Conservation (phyloP, 345 rosid genomes). For the Litchi chinensis region DNA sequence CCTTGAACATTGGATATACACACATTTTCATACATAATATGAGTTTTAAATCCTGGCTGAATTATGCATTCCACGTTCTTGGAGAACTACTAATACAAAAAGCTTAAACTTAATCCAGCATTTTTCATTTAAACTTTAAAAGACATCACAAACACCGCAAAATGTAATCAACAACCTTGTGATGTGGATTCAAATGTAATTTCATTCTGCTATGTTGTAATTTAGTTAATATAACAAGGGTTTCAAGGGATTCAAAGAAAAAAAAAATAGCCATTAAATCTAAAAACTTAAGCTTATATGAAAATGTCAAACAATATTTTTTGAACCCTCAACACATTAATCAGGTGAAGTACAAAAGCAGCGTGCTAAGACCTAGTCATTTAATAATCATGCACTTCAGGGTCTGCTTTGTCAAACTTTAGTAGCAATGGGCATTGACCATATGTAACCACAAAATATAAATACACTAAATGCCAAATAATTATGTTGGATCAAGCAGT, state of each 20-base stretch:
- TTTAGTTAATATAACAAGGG: background rate
- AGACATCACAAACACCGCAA: background rate
- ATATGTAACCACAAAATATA: background rate
- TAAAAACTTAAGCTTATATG: background rate
- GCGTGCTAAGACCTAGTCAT: background rate
- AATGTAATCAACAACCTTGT: background rate
- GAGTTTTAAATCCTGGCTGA: background rate
- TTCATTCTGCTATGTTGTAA: background rate
- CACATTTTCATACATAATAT: background rate
- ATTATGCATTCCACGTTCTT: conserved; percentile 1
- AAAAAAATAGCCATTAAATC: background rate
- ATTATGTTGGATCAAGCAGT: background rate
- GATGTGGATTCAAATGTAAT: background rate
- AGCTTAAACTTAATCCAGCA: background rate
- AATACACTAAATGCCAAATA: background rate
- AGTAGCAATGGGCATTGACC: background rate
- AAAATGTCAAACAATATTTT: background rate
- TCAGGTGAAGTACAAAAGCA: background rate
- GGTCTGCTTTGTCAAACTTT: background rate
- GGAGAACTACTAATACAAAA: background rate
- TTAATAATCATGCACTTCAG: background rate
- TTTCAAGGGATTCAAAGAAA: background rate
- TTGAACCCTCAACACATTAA: background rate
- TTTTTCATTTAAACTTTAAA: background rate
- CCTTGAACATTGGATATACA: background rate